Base-by-base conservation (phyloP, 192 early-diverging fungal species). In the Diversispora eburnea region DNA sequence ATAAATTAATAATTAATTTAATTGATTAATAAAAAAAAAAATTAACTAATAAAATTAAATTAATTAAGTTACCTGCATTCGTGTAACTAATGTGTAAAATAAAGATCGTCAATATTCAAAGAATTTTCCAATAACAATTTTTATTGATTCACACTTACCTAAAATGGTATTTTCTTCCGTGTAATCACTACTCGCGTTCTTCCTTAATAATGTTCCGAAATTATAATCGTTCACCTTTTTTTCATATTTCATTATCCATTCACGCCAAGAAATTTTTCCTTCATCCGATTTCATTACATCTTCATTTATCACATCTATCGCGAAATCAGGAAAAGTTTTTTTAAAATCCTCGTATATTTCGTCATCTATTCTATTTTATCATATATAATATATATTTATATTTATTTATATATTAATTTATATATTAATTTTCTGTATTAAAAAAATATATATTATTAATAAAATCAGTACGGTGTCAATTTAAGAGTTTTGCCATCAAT, bases 171-270 rank as follows among this genome's bases (percentile, higher is more conserved):
- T 98, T 22, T 91, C 85, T 70, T 91, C 88, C 13, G 89, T 89
- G 79, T 96, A 98, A 67, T 92, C 94, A 45, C 90, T 85, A 42
- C 78, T 82, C 72, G 85, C 80, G 76, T 92, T 86, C 65, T 89
- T 88, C 73, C 96, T 83, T 59, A 98, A 76, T 70, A 98, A 82
- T 19, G 93, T 92, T 8, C 96, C 96, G 88, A 96, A 98, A 82
- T 97, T 98, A 78, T 84, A 96, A 75, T 98, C 96, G 61, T 86
- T 83, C n/a, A 98, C 89, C 48, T 83, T 82, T 33, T 89, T 88
- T 75, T 98, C 93, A 80, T 92, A 97, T 81, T 90, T 88, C 81
- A 83, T 91, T 71, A 96, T 91, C 74, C 92, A 97, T 42, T 84
- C 76, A 73, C 96, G 86, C 96, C 96, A 98, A 76, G 91, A 90